Conservation (phyloP, 2,329 filamentous ascomycete species). For the Drechmeria coniospora region DNA sequence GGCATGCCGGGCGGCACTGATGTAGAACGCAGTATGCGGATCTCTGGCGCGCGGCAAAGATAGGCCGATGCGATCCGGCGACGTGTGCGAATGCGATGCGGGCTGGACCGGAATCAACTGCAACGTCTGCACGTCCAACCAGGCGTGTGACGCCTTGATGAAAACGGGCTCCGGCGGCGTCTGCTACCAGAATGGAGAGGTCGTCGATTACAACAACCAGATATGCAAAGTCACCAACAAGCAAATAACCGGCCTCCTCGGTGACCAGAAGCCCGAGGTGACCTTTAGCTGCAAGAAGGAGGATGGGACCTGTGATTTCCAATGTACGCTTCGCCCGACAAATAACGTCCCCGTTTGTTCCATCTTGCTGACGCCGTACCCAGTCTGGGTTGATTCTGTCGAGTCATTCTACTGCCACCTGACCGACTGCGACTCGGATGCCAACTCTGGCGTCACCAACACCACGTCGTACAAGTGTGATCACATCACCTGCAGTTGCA, state of each 20-base stretch:
- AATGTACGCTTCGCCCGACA: too few relatives aligned
- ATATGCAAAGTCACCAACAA: slow-evolving; percentile 95
- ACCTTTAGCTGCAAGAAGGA: slow-evolving; percentile 82
- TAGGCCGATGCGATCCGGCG: slow-evolving; percentile 55
- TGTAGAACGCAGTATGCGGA: slow-evolving; percentile 51
- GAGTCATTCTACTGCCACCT: slow-evolving; percentile 96
- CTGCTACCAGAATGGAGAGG: slow-evolving; percentile 81
- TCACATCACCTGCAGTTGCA: slow-evolving; percentile 72
- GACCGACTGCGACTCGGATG: slow-evolving; percentile 60
- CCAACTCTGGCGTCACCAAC: slow-evolving; percentile 53
- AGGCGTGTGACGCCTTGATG: slow-evolving; percentile 80
- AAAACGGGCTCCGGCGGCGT: slow-evolving; percentile 67
- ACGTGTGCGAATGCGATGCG: slow-evolving; percentile 71
- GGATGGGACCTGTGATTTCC: slow-evolving; percentile 73
- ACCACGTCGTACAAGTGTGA: slow-evolving; percentile 74
- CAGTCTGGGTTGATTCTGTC: slow-evolving; percentile 84
- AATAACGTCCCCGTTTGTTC: too few relatives aligned
- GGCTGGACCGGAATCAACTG: slow-evolving; percentile 97
- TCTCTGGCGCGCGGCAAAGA: slow-evolving; percentile 70
- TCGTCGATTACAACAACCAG: slow-evolving; percentile 90
- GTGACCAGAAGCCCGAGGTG: slow-evolving; percentile 75
- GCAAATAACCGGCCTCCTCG: slow-evolving; percentile 78
- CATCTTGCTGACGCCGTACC: slow-evolving; percentile 4
- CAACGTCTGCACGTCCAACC: slow-evolving; percentile 77
- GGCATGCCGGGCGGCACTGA: not conserved